These are phyloP conservation scores for Amaranthus cruentus DNA, from an alignment of 148 eudicot species.

Conservation along the genomic window DNA sequence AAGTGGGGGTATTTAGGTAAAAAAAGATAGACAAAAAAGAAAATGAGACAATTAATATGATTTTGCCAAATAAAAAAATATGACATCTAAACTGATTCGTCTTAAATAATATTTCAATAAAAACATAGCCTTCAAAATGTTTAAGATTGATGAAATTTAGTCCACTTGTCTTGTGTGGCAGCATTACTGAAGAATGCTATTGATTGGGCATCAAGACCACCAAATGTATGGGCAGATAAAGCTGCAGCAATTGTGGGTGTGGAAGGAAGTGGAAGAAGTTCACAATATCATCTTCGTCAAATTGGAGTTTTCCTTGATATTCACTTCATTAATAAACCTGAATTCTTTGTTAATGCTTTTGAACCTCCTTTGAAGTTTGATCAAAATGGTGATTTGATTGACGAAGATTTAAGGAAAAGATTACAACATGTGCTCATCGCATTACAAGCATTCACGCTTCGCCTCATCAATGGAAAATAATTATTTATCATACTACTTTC, in stretches of 20 bases:
- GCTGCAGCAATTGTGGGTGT: constrained; percentile 69
- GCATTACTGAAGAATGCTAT: constrained; percentile 73
- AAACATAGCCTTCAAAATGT: too few relatives aligned
- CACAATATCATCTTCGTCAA: constrained; percentile 84
- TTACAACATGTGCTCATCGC: constrained; percentile 51
- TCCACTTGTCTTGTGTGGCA: constrained; percentile 3
- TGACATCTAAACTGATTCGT: too few relatives aligned
- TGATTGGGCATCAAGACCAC: constrained; percentile 90
- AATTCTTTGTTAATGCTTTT: constrained; percentile 50
- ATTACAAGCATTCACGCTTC: constrained; percentile 46
- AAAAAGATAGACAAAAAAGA: too few relatives aligned
- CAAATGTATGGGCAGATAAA: constrained; percentile 72
- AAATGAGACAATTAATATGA: too few relatives aligned
- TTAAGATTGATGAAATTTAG: background rate
- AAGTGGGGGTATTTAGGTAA: too few relatives aligned
- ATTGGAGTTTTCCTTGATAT: constrained; percentile 69
- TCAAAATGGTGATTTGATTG: constrained; percentile 64
- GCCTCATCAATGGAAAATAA: constrained; percentile 30
- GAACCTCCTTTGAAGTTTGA: constrained; percentile 59
- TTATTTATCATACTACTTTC: too few relatives aligned
- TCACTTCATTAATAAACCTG: constrained; percentile 91
- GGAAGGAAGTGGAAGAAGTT: constrained; percentile 53
- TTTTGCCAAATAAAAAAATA: too few relatives aligned
- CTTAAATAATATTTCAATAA: too few relatives aligned
- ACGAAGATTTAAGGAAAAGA: constrained; percentile 38